Conservation (phyloP, 2,329 filamentous ascomycete species). For the Xylaria sp. region DNA sequence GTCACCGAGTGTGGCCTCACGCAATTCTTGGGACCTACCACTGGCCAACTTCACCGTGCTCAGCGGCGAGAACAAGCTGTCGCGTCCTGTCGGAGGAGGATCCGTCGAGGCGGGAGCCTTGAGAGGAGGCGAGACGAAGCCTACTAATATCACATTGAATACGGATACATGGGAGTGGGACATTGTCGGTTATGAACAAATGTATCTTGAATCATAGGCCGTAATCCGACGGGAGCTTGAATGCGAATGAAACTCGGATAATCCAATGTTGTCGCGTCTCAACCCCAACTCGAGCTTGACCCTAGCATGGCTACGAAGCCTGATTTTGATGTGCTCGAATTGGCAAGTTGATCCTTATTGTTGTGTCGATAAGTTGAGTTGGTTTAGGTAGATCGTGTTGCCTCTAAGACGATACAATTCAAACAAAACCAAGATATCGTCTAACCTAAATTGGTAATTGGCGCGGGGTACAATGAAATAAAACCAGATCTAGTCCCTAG, state of each 20-base stretch:
- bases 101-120: conserved; percentile 64
- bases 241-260: background rate
- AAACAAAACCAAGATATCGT: background rate
- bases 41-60: conserved; percentile 77
- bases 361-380: background rate
- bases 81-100: conserved; percentile 55
- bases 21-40: conserved; percentile 72
- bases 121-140: conserved; percentile 56
- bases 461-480: no score
- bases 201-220: conserved; percentile 43
- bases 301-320: no score
- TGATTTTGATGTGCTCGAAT: no score
- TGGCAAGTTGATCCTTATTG: no score
- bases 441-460: background rate
- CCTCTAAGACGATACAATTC: background rate
- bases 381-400: background rate
- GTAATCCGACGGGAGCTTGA: background rate
- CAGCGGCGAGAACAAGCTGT: conserved; percentile 68
- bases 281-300: no score
- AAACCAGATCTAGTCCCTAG: no score
- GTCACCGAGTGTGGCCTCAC: conserved; percentile 64
- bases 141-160: conserved; percentile 63
- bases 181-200: conserved; percentile 46
- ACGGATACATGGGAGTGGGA: conserved; percentile 47
- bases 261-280: background rate